A percentile compares a stretch with the other conserved stretches of the same genome.
phyloP scores from a whole-genome alignment of 441 rosid species.

The Adansonia madagascariensis region DNA sequence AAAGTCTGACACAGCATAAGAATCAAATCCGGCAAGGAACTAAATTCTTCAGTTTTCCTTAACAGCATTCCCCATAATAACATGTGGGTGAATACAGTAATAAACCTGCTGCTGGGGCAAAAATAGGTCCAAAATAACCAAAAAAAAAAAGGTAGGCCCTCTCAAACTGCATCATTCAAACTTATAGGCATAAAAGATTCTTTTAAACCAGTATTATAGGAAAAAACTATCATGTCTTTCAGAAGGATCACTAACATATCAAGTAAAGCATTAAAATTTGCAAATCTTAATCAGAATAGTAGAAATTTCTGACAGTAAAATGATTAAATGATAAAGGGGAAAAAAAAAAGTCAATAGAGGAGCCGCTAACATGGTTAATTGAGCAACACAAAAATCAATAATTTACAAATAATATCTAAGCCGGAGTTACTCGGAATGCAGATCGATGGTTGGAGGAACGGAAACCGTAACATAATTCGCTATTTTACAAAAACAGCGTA shows the following conservation, averaged over 20 bases:
- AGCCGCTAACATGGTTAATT: background rate
- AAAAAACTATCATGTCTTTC: background rate
- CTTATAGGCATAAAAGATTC: background rate
- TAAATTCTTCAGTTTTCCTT: background rate
- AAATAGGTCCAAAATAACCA: background rate
- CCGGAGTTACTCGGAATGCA: background rate
- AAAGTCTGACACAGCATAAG: background rate
- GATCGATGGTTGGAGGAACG: background rate
- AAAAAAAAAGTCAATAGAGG: background rate
- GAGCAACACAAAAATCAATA: background rate
- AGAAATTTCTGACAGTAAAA: background rate
- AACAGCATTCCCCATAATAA: background rate
- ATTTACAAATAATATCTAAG: background rate
- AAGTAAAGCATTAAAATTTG: background rate
- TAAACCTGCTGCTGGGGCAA: background rate
- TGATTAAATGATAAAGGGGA: background rate
- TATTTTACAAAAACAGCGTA: no score
- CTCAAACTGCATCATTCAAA: constrained; percentile 14
- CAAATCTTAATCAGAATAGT: background rate
- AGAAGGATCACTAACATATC: background rate
- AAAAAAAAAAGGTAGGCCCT: background rate
- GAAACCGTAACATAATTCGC: no score
- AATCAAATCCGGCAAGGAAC: background rate
- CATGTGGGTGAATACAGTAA: background rate
- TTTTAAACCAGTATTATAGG: background rate